Evolutionary conservation across 192 early-diverging fungal genomes (phyloP), one percentile per base, ranked within the genome.

Genomic region (Gaertneriomyces semiglobifer): DNA sequence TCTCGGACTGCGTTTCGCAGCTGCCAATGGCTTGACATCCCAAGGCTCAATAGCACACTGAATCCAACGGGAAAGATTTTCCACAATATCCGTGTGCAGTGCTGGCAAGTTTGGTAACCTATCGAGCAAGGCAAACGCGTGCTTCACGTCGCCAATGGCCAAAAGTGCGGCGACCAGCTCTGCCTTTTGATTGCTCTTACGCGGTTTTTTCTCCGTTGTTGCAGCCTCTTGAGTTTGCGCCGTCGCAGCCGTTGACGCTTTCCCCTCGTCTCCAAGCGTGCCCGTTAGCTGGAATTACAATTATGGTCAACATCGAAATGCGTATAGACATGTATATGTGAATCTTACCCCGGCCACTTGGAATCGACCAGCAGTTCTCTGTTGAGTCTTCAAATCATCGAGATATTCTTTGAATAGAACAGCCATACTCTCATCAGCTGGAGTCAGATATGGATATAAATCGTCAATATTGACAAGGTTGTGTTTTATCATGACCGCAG

Each of bases 391-490:
- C 74, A 88, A 68, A 1, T 74, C 69, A 0, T 74, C 53, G 7
- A 69, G 55, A 38, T 81, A 86, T 8, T 71, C 57, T 10, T 76
- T 56, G 25, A 78, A 84, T 33, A 86, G 77, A 7, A 59, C 45
- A 4, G 64, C 62, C 69, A 87, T 71, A 5, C 78, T 81, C 5
- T 81, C 79, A 38, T 88, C 84, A 42, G 62, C 58, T 1, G 84
- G 83, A 0, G 60, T 62, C 38, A 91, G 72, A 76, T 90, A 81
- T 33, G 87, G 84, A 53, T 86, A 87, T 14, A 92, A 53, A 62
- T 89, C 88, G 18, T 81, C 86, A 3, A 90, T 62, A 41, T 40
- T 38, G 5, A 81, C 78, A 19, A 81, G 40, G 2, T 74, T 70
- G 56, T 81, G 79, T 41, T 75, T 80, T 42, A 86, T 86, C 56